Percentiles rank a stretch among this genome's conserved stretches.
Conservation (phyloP, 768 basidiomycete species). For the Psilocybe cyanescens region DNA sequence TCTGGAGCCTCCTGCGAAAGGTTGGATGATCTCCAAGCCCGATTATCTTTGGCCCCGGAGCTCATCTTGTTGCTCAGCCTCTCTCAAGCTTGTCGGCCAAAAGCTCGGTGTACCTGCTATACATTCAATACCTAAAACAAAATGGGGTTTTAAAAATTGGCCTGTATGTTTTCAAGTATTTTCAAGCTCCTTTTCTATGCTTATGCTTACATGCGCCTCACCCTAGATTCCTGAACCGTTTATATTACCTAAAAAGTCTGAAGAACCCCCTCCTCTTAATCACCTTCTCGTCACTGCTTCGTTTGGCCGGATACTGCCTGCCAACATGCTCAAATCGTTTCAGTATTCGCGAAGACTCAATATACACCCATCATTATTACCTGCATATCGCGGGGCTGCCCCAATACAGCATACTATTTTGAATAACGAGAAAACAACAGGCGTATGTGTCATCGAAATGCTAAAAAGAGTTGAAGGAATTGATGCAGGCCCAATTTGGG, state of each 20-base stretch:
- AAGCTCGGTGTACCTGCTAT: conserved; percentile 52
- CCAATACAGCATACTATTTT: conserved; percentile 87
- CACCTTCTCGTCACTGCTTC: conserved; percentile 86
- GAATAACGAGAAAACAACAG: conserved; percentile 68
- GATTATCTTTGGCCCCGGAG: neutral
- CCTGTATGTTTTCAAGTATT: conserved; percentile 41
- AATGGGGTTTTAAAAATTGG: conserved; percentile 67
- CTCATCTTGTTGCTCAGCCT: conserved; percentile 50
- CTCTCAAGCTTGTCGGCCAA: conserved; percentile 64
- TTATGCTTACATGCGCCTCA: neutral
- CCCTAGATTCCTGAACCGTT: neutral
- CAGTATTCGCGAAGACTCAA: conserved; percentile 66
- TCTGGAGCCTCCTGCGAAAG: conserved; percentile 2
- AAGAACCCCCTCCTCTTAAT: conserved; percentile 31
- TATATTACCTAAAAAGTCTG: neutral
- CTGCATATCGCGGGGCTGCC: conserved; percentile 86
- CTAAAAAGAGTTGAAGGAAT: conserved; percentile 69
- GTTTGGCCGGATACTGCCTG: conserved; percentile 85
- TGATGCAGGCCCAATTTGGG: conserved; percentile 80
- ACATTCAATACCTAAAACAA: conserved; percentile 61
- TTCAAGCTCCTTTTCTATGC: neutral
- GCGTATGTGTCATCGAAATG: conserved; percentile 84
- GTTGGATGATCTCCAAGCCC: neutral
- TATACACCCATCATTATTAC: conserved; percentile 88
- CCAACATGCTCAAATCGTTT: conserved; percentile 64